A percentile compares a stretch with the other conserved stretches of the same genome.
Conservation (phyloP, 2,329 filamentous ascomycete species). For the Calonectria pteridis region DNA sequence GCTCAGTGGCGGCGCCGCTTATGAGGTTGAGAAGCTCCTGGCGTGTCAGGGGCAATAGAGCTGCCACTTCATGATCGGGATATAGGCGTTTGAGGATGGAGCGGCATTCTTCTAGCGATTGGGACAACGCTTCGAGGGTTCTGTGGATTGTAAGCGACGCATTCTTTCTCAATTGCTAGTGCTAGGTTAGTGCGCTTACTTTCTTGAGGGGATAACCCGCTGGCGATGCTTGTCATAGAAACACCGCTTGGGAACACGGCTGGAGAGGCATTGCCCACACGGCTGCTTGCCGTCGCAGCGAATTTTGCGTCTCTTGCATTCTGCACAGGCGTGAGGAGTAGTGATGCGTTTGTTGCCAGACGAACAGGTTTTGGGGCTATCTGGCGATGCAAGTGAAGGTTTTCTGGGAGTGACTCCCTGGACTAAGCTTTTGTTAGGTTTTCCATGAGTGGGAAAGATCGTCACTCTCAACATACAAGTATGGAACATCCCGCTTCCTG, state of each 20-base stretch:
- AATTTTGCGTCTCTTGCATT: slow-evolving; percentile 85
- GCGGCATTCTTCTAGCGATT: slow-evolving; percentile 75
- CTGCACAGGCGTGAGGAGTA: slow-evolving; percentile 76
- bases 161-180: slow-evolving; percentile 12
- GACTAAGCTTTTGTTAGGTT: slow-evolving; percentile 48
- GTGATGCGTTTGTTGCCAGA: slow-evolving; percentile 63
- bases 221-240: slow-evolving; percentile 86
- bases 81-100: slow-evolving; percentile 72
- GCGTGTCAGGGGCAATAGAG: slow-evolving; percentile 66
- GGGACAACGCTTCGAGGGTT: slow-evolving; percentile 73
- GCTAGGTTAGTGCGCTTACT: slow-evolving; percentile 62
- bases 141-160: slow-evolving; percentile 46
- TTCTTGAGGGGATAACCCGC: slow-evolving; percentile 81
- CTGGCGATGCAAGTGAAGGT: slow-evolving; percentile 55
- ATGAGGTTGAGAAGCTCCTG: slow-evolving; percentile 71
- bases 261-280: slow-evolving; percentile 86
- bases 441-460: not conserved
- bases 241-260: slow-evolving; percentile 82
- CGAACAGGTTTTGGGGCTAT: slow-evolving; percentile 54
- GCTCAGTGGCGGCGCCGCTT: slow-evolving; percentile 59
- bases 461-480: slow-evolving; percentile 37
- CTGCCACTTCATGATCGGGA: slow-evolving; percentile 67
- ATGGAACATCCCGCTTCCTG: slow-evolving; percentile 54
- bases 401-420: slow-evolving; percentile 67
- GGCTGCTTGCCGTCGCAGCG: slow-evolving; percentile 86